Conservation (phyloP, 345 rosid species). For the Salix purpurea region DNA sequence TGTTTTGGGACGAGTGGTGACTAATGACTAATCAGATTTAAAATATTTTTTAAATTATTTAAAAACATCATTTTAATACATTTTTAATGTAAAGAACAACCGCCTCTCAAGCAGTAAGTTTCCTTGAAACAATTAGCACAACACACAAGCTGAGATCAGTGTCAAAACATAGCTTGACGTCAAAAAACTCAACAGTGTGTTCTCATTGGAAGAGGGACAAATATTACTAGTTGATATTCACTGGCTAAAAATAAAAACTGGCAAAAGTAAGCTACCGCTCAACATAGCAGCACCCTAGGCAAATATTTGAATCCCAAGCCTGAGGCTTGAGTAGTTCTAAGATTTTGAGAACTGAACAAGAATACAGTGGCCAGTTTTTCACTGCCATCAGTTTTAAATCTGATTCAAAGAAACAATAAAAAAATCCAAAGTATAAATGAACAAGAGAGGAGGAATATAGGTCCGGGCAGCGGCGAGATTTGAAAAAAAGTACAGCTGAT, state of each 20-base stretch:
- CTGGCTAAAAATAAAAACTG: background rate
- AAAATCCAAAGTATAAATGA: background rate
- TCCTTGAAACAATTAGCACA: too few relatives aligned
- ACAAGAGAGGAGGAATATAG: background rate
- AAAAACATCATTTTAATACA: too few relatives aligned
- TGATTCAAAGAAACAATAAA: background rate
- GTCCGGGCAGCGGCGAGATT: background rate
- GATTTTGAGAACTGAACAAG: background rate
- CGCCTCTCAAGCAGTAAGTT: too few relatives aligned
- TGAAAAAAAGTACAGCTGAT: background rate
- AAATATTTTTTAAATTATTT: too few relatives aligned
- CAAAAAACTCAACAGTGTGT: background rate
- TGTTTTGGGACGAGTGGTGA: background rate
- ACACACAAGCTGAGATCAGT: too few relatives aligned
- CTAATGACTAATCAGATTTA: too few relatives aligned
- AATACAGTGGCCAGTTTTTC: background rate
- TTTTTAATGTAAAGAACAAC: too few relatives aligned
- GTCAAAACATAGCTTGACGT: too few relatives aligned
- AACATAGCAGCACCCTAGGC: background rate
- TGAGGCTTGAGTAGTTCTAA: background rate
- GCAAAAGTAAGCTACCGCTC: background rate
- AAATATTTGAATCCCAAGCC: background rate
- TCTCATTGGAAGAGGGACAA: background rate
- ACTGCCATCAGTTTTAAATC: conserved; percentile 4
- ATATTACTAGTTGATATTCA: background rate